Conservation (phyloP, 192 early-diverging fungal genomes). For the Rhizophagus sp. region DNA sequence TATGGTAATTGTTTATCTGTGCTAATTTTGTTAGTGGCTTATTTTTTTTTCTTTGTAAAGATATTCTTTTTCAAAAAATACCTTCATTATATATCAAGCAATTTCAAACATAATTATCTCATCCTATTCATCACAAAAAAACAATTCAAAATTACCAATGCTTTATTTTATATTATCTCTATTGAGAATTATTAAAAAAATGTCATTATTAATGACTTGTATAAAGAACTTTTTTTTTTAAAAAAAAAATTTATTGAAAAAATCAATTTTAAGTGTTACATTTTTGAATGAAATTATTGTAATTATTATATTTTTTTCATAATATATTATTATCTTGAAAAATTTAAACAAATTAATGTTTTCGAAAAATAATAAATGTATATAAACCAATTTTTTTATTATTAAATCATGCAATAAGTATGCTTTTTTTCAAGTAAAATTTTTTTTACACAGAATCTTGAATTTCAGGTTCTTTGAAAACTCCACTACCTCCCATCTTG, state of each 20-base stretch:
- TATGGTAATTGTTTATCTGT: neutral
- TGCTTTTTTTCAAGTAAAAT: neutral
- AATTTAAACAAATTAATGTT: too few relatives aligned
- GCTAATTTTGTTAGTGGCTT: neutral
- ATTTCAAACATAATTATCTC: neutral
- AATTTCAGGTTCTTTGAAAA: constrained; percentile 86
- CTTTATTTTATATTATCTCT: neutral
- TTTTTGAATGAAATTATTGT: neutral
- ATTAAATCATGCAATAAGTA: neutral
- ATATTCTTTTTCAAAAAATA: neutral
- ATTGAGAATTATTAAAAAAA: neutral
- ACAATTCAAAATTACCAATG: neutral
- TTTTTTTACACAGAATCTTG: constrained; percentile 31
- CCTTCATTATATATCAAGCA: neutral
- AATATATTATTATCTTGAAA: too few relatives aligned
- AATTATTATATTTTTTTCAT: neutral
- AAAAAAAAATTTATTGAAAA: neutral
- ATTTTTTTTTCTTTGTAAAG: neutral
- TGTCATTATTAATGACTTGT: neutral
- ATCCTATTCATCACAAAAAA: neutral
- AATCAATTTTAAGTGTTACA: neutral
- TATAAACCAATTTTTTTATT: neutral
- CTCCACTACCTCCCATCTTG: constrained; percentile 75
- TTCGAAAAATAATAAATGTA: neutral
- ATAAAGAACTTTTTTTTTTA: neutral